These are phyloP conservation scores for Ramularia collo-cygni DNA, from an alignment of 2,329 filamentous ascomycete species.

Conservation along the genomic window DNA sequence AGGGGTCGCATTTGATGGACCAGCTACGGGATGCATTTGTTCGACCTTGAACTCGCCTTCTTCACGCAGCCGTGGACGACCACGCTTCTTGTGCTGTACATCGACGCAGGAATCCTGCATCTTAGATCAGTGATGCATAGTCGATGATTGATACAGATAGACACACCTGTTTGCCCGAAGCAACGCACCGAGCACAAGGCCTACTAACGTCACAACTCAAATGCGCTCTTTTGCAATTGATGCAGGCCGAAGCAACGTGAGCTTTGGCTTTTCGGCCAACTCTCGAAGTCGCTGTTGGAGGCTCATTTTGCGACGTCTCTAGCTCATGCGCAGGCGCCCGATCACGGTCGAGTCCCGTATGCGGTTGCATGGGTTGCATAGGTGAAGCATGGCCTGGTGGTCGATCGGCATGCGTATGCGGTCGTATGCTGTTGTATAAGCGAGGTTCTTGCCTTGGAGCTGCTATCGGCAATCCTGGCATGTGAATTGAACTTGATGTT, in stretches of 20 bases:
- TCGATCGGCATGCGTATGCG: not conserved
- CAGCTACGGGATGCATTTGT: conserved; percentile 12
- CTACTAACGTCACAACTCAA: conserved; percentile 61
- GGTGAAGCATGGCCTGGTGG: conserved; percentile 1
- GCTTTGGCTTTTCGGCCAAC: conserved; percentile 39
- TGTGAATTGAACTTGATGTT: conserved; percentile 7
- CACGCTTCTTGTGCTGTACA: conserved; percentile 80
- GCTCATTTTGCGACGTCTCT: conserved; percentile 4
- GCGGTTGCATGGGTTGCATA: conserved; percentile 15
- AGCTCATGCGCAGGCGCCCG: not conserved
- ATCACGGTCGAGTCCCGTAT: not conserved
- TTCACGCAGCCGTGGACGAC: conserved; percentile 69
- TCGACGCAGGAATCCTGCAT: conserved; percentile 70
- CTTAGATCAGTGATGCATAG: conserved; percentile 7
- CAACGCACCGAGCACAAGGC: conserved; percentile 69
- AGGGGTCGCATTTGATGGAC: conserved; percentile 10
- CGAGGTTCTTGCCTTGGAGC: conserved; percentile 7
- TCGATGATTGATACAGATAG: conserved; percentile 1
- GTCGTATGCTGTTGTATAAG: conserved; percentile 8
- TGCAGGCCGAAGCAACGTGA: conserved; percentile 77
- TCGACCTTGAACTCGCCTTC: conserved; percentile 37
- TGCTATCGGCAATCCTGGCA: conserved; percentile 14
- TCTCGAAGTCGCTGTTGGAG: conserved; percentile 10
- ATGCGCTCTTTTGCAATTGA: conserved; percentile 80
- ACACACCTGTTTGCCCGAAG: conserved; percentile 63